Evolutionary conservation across 208 protist species (phyloP).

Genomic region (Trypanosoma brucei): DNA sequence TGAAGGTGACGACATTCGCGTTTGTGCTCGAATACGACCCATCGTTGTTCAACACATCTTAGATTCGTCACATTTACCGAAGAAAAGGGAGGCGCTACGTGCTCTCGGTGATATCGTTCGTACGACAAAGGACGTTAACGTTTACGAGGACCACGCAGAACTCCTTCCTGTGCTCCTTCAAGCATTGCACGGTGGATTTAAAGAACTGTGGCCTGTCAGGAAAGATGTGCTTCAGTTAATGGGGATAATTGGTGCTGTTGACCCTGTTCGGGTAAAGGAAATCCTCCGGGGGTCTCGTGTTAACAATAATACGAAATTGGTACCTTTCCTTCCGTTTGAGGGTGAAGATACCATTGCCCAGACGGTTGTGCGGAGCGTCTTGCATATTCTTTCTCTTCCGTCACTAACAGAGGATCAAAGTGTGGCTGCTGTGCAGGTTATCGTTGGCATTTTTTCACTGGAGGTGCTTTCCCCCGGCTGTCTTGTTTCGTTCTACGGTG

Average conservation of each 20-base stretch:
- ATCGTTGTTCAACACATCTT: conserved; percentile 78
- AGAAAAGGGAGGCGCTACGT: conserved; percentile 84
- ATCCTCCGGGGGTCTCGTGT: conserved; percentile 53
- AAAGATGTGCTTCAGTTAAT: conserved; percentile 86
- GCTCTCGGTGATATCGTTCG: conserved; percentile 83
- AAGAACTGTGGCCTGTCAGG: conserved; percentile 85
- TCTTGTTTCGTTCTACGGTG: conserved; percentile 46
- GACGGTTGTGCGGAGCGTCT: conserved; percentile 63
- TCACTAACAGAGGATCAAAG: conserved; percentile 82
- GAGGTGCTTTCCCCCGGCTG: conserved; percentile 42
- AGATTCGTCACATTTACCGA: conserved; percentile 72
- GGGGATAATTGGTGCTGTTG: conserved; percentile 85
- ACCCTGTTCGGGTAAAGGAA: conserved; percentile 78
- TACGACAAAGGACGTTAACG: conserved; percentile 78
- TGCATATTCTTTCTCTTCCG: conserved; percentile 77
- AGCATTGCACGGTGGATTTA: conserved; percentile 80
- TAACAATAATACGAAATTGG: conserved; percentile 21
- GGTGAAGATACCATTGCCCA: conserved; percentile 69
- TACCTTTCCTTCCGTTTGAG: conserved; percentile 19
- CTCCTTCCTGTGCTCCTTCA: conserved; percentile 78
- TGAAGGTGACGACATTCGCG: conserved; percentile 67
- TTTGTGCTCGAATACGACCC: conserved; percentile 56
- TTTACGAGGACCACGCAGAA: conserved; percentile 73
- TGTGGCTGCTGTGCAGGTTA: conserved; percentile 64
- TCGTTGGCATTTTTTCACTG: conserved; percentile 70